Evolutionary conservation across 257 asterid genomes (phyloP).

Genomic region (Nicotiana knightiana): DNA sequence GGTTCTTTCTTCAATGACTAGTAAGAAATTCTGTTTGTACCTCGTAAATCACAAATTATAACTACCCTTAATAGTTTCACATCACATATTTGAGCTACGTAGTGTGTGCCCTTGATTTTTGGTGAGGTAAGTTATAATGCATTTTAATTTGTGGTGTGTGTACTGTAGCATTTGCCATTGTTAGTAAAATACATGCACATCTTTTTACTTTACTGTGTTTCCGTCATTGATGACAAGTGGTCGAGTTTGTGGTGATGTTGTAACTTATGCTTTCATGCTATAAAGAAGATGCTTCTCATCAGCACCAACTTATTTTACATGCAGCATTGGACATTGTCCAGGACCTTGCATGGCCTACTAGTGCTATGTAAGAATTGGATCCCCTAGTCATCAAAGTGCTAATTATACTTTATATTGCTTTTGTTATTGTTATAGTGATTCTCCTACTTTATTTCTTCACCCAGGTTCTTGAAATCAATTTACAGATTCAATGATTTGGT

Average conservation of each 20-base stretch:
- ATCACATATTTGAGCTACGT: background rate
- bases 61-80: background rate
- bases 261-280: conserved; percentile 15
- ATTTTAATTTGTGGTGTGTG: background rate
- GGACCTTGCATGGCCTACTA: conserved; percentile 95
- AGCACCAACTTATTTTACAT: conserved; percentile 89
- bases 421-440: background rate
- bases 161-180: background rate
- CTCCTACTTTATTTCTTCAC: conserved; percentile 1
- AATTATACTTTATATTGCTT: background rate
- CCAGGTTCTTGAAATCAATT: conserved; percentile 75
- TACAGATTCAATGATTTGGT: conserved; percentile 89
- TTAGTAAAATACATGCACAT: background rate
- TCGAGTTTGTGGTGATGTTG: background rate
- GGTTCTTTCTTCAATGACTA: background rate
- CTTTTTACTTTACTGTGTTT: background rate
- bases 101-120: background rate
- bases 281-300: conserved; percentile 98
- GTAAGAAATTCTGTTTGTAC: no score
- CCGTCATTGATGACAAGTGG: background rate
- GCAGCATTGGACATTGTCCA: conserved; percentile 93
- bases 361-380: conserved; percentile 75
- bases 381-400: conserved; percentile 1
- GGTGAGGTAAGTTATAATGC: background rate
- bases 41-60: background rate